Conservation (phyloP, 176 grass and related monocot species). For the Triticum aestivum region DNA sequence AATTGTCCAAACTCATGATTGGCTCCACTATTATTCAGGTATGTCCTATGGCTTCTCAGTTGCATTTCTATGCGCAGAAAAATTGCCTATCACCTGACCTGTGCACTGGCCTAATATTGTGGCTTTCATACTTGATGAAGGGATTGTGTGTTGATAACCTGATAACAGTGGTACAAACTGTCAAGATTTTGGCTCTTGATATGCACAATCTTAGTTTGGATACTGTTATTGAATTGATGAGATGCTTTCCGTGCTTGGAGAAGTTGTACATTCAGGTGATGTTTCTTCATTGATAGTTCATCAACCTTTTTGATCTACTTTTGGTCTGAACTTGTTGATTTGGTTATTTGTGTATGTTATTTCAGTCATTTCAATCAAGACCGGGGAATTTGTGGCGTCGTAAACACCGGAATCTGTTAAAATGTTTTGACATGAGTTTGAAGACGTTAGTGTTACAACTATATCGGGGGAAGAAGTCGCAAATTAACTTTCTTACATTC, state of each 20-base stretch:
- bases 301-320: too few relatives aligned
- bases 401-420: not conserved
- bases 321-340: not conserved
- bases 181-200: not conserved
- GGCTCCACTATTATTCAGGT: too few relatives aligned
- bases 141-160: not conserved
- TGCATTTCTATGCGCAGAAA: not conserved
- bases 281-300: not conserved
- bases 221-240: constrained; percentile 10
- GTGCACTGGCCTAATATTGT: not conserved
- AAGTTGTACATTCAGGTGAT: constrained; percentile 4
- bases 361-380: not conserved
- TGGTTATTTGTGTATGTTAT: not conserved
- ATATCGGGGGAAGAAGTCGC: not conserved
- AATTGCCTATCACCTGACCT: not conserved
- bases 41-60: not conserved
- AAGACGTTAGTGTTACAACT: not conserved
- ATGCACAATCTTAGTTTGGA: not conserved
- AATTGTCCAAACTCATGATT: too few relatives aligned
- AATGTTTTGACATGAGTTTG: not conserved
- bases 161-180: not conserved
- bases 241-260: constrained; percentile 10
- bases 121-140: not conserved
- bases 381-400: not conserved
- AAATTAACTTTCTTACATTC: not conserved